phyloP scores from a whole-genome alignment of 2,329 filamentous ascomycete genomes.

The Trematosphaeria pertusa region DNA sequence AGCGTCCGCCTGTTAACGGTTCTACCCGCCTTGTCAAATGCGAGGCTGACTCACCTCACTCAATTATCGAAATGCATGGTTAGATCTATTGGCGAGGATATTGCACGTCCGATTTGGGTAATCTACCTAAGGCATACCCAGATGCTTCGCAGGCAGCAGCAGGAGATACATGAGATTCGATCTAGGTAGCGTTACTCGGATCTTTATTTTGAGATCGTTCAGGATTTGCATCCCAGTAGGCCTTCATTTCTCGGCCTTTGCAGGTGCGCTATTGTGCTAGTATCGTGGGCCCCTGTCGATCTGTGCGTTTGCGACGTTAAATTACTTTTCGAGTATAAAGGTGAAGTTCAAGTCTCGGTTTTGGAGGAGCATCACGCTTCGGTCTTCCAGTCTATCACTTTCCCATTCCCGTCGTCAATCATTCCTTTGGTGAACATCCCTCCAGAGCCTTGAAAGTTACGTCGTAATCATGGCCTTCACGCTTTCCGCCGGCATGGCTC shows the following conservation, averaged over 20 bases:
- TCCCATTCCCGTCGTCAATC: conserved; percentile 2
- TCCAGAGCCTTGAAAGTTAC: conserved; percentile 1
- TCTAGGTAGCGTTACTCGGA: not conserved
- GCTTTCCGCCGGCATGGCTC: conserved; percentile 14
- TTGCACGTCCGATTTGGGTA: not conserved
- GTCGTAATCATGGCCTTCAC: conserved; percentile 25
- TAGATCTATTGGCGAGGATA: no score
- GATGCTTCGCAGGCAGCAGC: conserved; percentile 7
- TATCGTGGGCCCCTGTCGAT: not conserved
- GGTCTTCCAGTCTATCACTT: conserved; percentile 3
- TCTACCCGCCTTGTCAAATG: no score
- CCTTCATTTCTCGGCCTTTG: conserved; percentile 1
- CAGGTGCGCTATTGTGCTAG: conserved; percentile 1
- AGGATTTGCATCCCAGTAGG: conserved; percentile 3
- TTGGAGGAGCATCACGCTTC: conserved; percentile 1
- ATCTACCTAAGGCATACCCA: not conserved
- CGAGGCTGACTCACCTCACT: no score
- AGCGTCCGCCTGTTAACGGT: no score
- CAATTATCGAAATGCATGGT: no score
- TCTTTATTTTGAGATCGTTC: not conserved
- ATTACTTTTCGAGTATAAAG: not conserved
- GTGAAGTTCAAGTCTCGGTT: not conserved
- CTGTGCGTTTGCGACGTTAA: not conserved
- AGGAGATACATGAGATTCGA: not conserved
- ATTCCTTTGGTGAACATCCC: conserved; percentile 10